A percentile compares a stretch with the other conserved stretches of the same genome.
These are phyloP conservation scores for Cordyceps tenuipes DNA, from an alignment of 2,329 filamentous ascomycete species.

Conservation along the genomic window DNA sequence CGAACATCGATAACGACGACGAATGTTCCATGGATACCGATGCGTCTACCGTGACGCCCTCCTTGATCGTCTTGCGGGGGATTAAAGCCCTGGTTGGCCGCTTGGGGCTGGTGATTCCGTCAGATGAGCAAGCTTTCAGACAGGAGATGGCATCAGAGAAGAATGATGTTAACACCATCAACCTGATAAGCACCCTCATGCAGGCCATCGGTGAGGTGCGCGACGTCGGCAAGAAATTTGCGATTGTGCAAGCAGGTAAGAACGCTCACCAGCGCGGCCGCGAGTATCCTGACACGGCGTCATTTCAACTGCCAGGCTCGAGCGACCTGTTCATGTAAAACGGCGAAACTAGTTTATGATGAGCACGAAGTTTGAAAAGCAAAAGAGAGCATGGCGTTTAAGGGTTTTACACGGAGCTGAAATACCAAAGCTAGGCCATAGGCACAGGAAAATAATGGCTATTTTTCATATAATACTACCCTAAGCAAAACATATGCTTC, in stretches of 20 bases:
- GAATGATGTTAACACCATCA: slow-evolving; percentile 75
- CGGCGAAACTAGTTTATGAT: not conserved
- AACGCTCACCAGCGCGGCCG: slow-evolving; percentile 15
- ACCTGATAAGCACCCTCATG: slow-evolving; percentile 67
- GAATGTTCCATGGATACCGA: slow-evolving; percentile 25
- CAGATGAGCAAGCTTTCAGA: slow-evolving; percentile 56
- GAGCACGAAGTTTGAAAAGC: not conserved
- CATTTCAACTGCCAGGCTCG: slow-evolving; percentile 20
- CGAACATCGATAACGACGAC: slow-evolving; percentile 34
- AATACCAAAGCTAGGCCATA: not conserved
- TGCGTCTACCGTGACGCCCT: slow-evolving; percentile 34
- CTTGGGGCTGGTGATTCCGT: slow-evolving; percentile 71
- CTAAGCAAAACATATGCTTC: not conserved
- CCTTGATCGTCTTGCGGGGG: slow-evolving; percentile 73
- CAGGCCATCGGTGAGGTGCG: slow-evolving; percentile 62
- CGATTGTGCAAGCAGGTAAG: slow-evolving; percentile 42
- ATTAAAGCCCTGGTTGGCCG: slow-evolving; percentile 80
- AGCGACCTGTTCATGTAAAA: slow-evolving; percentile 26
- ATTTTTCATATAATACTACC: not conserved
- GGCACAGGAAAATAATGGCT: not conserved
- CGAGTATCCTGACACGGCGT: slow-evolving; percentile 17
- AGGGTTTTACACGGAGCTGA: not conserved
- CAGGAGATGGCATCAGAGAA: slow-evolving; percentile 66
- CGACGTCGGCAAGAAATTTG: slow-evolving; percentile 68
- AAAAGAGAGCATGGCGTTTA: slow-evolving; percentile 11